Evolutionary conservation across 2,329 filamentous ascomycete species (phyloP).

Genomic region (Colletotrichum coccodes): DNA sequence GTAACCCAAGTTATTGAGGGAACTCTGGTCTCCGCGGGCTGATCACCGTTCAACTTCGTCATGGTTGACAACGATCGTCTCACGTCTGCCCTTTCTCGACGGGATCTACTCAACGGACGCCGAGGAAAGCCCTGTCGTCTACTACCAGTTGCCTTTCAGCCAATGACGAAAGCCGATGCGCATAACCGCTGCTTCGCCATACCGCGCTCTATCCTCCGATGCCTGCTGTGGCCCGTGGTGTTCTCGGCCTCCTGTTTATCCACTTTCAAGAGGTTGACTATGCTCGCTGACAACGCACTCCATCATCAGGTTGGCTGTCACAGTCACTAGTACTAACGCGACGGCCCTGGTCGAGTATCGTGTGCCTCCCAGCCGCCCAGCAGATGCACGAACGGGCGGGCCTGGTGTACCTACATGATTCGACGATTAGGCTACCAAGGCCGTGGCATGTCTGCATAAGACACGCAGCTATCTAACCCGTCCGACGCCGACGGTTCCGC

Average conservation of each 20-base stretch:
- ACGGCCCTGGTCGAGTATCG: constrained; percentile 9
- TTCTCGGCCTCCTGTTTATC: constrained; percentile 12
- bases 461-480: constrained; percentile 6
- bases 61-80: constrained; percentile 5
- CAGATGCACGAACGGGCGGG: constrained; percentile 20
- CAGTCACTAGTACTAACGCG: background rate
- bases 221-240: background rate
- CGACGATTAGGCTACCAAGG: constrained; percentile 19
- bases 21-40: constrained; percentile 1
- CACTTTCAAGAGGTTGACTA: background rate
- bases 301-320: background rate
- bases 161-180: background rate
- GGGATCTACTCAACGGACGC: background rate
- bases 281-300: background rate
- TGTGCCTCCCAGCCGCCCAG: constrained; percentile 19
- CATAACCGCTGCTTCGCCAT: constrained; percentile 4
- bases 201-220: background rate
- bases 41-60: constrained; percentile 5
- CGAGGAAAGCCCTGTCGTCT: background rate
- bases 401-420: constrained; percentile 22
- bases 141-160: background rate
- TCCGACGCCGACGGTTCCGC: constrained; percentile 22
- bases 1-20: background rate
- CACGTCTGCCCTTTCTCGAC: constrained; percentile 3
- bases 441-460: constrained; percentile 26